Base-by-base conservation (phyloP, 1,284 basidiomycete species). In the Anthracocystis setariae region DNA sequence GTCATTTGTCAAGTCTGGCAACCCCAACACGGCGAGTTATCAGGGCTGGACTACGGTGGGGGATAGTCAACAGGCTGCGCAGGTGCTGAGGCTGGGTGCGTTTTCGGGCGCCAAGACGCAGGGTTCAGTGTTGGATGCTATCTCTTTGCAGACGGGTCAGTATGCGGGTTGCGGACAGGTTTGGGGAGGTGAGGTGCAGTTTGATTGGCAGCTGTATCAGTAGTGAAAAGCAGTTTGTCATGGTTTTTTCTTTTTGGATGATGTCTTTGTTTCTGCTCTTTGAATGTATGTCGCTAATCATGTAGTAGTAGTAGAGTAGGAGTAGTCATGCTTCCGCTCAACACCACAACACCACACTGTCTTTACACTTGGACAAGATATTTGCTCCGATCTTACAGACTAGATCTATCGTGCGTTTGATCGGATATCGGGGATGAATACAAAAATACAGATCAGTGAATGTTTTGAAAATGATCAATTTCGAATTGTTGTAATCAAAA, bases 141-240 rank as follows among this genome's bases (percentile, higher is more conserved):
- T 61, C 17, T 63, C 55, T 23, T 45, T 65, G 38, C 56, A 69
- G 38, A n/a, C 47, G 15, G 62, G 44, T 3, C 54, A 60, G 18
- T 51, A 57, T 35, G 61, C 60, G 0, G 67, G 46, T 1, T 76
- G 73, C 33, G 46, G 54, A 0, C 52, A 58, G 47, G 35, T 74
- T 2, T 79, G 74, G 72, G 65, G 62, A 17, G 46, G 43, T 12
- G 8, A 46, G n/a, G 61, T 73, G 24, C 24, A 58, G 39, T 79
- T 63, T 54, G 77, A 79, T 49, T 79, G 76, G 76, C 77, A 79
- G 54, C 21, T 78, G 38, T 79, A 78, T 32, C 62, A 49, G 0
- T 71, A 50, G 63, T 8, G 8, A 3, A 12, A 18, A 23, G 13
- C 5, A 23, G 25, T 46, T 20, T 17, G n/a, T n/a, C n/a, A n/a